Conservation (phyloP, 2,329 filamentous ascomycete species). For the Chaetomiaceae sp. region DNA sequence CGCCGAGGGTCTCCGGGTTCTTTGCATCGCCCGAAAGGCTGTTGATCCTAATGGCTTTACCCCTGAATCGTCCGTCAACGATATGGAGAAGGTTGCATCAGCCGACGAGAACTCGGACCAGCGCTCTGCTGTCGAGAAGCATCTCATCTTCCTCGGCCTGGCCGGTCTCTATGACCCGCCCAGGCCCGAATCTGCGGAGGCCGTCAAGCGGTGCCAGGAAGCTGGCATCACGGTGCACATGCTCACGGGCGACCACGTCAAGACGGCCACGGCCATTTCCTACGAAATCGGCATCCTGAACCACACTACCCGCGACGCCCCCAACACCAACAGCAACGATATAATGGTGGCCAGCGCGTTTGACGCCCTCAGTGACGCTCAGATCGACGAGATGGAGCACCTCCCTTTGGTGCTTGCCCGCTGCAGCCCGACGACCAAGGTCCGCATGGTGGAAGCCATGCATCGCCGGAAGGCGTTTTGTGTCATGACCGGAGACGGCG, state of each 20-base stretch:
- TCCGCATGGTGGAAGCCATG: slow-evolving; percentile 71
- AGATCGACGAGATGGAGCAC: slow-evolving; percentile 57
- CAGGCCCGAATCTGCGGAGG: slow-evolving; percentile 58
- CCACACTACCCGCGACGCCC: slow-evolving; percentile 25
- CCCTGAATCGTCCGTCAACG: background rate
- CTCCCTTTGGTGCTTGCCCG: slow-evolving; percentile 65
- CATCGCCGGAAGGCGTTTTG: slow-evolving; percentile 63
- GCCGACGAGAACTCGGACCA: slow-evolving; percentile 37
- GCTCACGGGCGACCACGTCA: slow-evolving; percentile 65
- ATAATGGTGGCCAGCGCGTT: slow-evolving; percentile 61
- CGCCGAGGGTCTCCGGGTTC: slow-evolving; percentile 60
- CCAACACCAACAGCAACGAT: slow-evolving; percentile 38
- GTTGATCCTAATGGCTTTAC: slow-evolving; percentile 28
- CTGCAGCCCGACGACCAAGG: slow-evolving; percentile 66
- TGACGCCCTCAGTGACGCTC: slow-evolving; percentile 54
- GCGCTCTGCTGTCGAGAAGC: slow-evolving; percentile 50
- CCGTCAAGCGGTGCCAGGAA: slow-evolving; percentile 53
- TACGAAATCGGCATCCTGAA: slow-evolving; percentile 59
- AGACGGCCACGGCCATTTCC: slow-evolving; percentile 62
- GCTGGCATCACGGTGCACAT: slow-evolving; percentile 64
- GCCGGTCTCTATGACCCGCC: slow-evolving; percentile 70
- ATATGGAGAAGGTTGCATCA: slow-evolving; percentile 14
- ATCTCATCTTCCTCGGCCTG: slow-evolving; percentile 62
- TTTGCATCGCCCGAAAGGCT: slow-evolving; percentile 56
- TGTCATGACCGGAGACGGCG: slow-evolving; percentile 97